These are phyloP conservation scores for Trapa bicornis DNA, from an alignment of 345 rosid genomes.

Conservation along the genomic window DNA sequence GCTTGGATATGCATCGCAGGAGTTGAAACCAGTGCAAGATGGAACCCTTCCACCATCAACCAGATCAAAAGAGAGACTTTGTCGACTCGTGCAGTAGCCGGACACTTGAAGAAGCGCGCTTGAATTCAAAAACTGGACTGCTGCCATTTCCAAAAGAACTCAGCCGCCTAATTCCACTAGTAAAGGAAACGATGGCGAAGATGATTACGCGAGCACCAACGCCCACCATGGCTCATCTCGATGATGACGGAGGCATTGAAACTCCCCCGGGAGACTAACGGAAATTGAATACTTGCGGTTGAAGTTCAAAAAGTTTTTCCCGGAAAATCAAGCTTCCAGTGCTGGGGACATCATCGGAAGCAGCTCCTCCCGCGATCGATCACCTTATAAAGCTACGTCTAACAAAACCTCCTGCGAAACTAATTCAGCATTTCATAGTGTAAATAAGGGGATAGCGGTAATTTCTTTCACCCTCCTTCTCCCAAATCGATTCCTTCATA, in stretches of 20 bases:
- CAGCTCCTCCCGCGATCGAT: too few species aligned
- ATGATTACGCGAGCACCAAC: not conserved
- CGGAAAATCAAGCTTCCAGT: too few species aligned
- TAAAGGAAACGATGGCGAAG: not conserved
- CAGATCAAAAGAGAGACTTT: not conserved
- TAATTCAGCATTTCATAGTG: too few species aligned
- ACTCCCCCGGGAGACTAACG: not conserved
- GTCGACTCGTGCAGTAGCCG: not conserved
- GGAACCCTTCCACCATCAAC: not conserved
- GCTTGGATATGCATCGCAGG: not conserved
- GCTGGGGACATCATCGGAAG: too few species aligned
- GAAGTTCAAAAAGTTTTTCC: too few species aligned
- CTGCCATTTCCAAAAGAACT: not conserved
- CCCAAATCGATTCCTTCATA: too few species aligned
- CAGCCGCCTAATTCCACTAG: not conserved
- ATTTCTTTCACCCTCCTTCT: too few species aligned
- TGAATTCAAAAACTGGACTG: not conserved
- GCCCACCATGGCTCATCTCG: not conserved
- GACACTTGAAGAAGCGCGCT: not conserved
- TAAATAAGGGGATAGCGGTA: too few species aligned
- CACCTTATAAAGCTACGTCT: too few species aligned
- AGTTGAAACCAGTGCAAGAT: not conserved
- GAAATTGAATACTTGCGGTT: too few species aligned
- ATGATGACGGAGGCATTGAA: not conserved
- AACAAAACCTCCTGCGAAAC: too few species aligned